Percentiles rank a stretch among this genome's conserved stretches.
These are phyloP conservation scores for Penicillium maclennaniae DNA, from an alignment of 495 filamentous ascomycete species.

Conservation along the genomic window DNA sequence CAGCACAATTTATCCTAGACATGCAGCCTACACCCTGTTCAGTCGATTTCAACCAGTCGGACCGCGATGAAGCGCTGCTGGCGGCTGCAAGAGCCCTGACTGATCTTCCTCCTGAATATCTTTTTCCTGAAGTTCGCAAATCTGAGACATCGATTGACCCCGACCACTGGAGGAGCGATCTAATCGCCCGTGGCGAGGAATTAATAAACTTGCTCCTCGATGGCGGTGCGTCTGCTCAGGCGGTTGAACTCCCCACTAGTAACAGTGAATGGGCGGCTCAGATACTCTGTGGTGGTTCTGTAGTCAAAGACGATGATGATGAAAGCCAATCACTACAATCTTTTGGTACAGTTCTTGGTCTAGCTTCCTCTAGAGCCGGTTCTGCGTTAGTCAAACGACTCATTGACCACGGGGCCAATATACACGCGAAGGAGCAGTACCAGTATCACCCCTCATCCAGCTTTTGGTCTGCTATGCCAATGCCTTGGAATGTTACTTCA, in stretches of 20 bases:
- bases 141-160: no score
- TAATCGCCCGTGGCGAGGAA: background rate
- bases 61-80: background rate
- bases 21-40: background rate
- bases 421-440: background rate
- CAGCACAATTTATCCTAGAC: background rate
- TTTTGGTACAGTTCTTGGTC: slow-evolving; percentile 1
- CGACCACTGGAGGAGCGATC: no score
- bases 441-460: background rate
- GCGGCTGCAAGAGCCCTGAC: no score
- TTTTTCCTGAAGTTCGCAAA: no score
- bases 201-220: background rate
- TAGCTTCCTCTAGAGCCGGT: background rate
- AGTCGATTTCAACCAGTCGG: background rate
- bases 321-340: background rate
- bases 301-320: background rate
- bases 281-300: background rate
- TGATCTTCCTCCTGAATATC: no score
- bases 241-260: background rate
- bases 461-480: no score
- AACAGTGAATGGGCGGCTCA: background rate
- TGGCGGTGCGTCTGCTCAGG: background rate
- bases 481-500: background rate
- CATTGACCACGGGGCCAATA: background rate
- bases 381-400: background rate